These are phyloP conservation scores for Russula virescens DNA, from an alignment of 768 basidiomycete species.

Conservation along the genomic window DNA sequence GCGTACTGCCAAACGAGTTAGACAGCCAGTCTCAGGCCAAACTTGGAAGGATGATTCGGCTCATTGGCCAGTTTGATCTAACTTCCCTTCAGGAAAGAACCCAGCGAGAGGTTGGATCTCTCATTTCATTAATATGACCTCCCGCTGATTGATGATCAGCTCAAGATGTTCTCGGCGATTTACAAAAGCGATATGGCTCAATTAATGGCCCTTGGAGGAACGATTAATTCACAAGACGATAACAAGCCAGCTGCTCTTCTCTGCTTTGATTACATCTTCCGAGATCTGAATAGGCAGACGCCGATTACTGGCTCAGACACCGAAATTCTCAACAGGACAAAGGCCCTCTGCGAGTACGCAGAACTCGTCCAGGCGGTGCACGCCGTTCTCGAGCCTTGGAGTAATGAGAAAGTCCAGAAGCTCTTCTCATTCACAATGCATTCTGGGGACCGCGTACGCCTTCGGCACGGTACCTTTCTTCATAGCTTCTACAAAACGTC, in stretches of 20 bases:
- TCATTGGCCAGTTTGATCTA: background rate
- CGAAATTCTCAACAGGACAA: background rate
- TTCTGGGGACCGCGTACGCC: conserved; percentile 8
- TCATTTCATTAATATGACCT: background rate
- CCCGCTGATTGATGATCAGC: background rate
- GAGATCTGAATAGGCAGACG: background rate
- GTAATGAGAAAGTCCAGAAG: background rate
- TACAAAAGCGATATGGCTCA: background rate
- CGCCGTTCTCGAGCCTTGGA: conserved; percentile 1
- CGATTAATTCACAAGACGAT: background rate
- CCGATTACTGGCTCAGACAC: background rate
- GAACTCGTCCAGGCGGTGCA: background rate
- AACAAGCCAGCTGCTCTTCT: conserved; percentile 17
- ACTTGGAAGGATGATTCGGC: conserved; percentile 3
- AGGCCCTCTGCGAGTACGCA: conserved; percentile 4
- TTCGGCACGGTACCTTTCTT: conserved; percentile 11
- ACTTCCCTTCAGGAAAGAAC: background rate
- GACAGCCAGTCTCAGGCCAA: background rate
- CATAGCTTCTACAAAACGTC: background rate
- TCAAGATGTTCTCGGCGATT: conserved; percentile 16
- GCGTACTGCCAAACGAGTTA: background rate
- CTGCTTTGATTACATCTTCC: conserved; percentile 18
- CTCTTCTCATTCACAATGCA: conserved; percentile 11
- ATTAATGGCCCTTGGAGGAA: background rate
- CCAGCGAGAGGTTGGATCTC: conserved; percentile 1